These are phyloP conservation scores for Cladosporium colombiae DNA, from an alignment of 2,329 filamentous ascomycete species.

Conservation along the genomic window DNA sequence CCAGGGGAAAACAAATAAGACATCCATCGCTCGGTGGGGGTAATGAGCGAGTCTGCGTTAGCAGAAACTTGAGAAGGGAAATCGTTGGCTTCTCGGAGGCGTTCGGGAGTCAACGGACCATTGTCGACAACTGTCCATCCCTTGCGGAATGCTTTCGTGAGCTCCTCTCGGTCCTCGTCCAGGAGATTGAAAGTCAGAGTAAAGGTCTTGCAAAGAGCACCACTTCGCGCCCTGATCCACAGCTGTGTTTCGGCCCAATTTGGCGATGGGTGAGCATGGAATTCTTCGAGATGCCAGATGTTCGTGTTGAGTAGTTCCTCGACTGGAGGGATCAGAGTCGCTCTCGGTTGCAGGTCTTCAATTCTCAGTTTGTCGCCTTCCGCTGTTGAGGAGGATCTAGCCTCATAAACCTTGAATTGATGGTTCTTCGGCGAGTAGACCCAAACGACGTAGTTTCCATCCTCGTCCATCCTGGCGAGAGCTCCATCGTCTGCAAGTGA, in stretches of 20 bases:
- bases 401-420: conserved; percentile 95
- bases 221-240: conserved; percentile 57
- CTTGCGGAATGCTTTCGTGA: conserved; percentile 67
- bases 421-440: conserved; percentile 88
- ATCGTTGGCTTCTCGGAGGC: conserved; percentile 40
- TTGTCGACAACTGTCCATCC: conserved; percentile 50
- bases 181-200: conserved; percentile 71
- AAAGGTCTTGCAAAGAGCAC: conserved; percentile 63
- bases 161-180: conserved; percentile 52
- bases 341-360: conserved; percentile 56
- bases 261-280: conserved; percentile 42
- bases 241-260: conserved; percentile 45
- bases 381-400: conserved; percentile 36
- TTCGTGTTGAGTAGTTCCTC: conserved; percentile 53
- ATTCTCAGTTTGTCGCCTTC: conserved; percentile 24
- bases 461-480: conserved; percentile 22
- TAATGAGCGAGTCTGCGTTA: conserved; percentile 29
- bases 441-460: conserved; percentile 60
- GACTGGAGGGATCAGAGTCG: conserved; percentile 63
- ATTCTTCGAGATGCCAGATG: conserved; percentile 54
- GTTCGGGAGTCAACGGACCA: conserved; percentile 44
- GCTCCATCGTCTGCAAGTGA: conserved; percentile 48
- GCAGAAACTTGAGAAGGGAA: conserved; percentile 41
- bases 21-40: conserved; percentile 74
- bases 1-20: conserved; percentile 80